phyloP scores from a whole-genome alignment of 805 yeast genomes.

The Wickerhamomyces chambardii region DNA sequence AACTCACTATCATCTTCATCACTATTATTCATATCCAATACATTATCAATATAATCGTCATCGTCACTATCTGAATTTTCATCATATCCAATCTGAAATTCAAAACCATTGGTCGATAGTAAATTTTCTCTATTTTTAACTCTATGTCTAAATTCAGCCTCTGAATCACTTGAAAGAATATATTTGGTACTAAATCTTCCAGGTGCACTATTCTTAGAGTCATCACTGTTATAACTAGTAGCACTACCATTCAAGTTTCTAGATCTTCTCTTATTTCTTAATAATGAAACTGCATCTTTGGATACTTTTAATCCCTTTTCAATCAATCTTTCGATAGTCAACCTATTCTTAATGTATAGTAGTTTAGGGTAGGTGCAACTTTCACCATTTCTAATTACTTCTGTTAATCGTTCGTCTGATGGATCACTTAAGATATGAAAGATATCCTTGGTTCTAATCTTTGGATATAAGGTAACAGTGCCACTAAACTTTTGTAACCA shows the following conservation, averaged over 20 bases:
- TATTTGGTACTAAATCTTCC: not conserved
- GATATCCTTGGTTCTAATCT: slow-evolving; percentile 49
- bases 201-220: not conserved
- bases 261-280: too few species aligned
- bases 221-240: too few species aligned
- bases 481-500: slow-evolving; percentile 73
- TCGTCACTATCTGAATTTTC: too few species aligned
- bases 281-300: slow-evolving; percentile 4
- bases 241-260: too few species aligned
- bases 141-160: not conserved
- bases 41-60: too few species aligned
- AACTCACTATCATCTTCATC: too few species aligned
- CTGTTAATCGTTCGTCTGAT: slow-evolving; percentile 41
- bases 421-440: slow-evolving; percentile 64
- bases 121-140: not conserved
- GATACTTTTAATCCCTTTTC: slow-evolving; percentile 35
- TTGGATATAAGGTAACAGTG: slow-evolving; percentile 70
- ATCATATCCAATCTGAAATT: not conserved
- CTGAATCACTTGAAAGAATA: not conserved
- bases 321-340: slow-evolving; percentile 57
- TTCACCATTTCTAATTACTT: slow-evolving; percentile 55
- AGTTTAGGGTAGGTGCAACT: slow-evolving; percentile 57
- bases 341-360: slow-evolving; percentile 53
- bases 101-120: not conserved
- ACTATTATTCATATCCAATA: too few species aligned